Conservation (phyloP, 305 asterid genomes). For the Fraxinus paxiana region DNA sequence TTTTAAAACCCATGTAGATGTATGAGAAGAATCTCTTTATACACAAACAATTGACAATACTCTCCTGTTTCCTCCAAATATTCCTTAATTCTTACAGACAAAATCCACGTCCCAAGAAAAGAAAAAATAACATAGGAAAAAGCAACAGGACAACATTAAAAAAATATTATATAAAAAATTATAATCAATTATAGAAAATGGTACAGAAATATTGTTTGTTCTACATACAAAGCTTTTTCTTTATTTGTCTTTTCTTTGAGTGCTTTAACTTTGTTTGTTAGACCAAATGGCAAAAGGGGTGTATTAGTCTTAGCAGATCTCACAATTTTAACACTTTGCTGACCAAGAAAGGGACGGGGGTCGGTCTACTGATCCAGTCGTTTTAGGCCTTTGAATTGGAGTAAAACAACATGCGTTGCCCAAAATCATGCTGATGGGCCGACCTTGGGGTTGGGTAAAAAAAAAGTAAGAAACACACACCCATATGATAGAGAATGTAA, state of each 20-base stretch:
- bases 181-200: conserved; percentile 11
- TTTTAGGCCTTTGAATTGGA: conserved; percentile 26
- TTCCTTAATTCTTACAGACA: conserved; percentile 35
- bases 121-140: conserved; percentile 26
- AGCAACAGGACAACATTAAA: conserved; percentile 28
- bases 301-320: conserved; percentile 44
- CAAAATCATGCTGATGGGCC: conserved; percentile 36
- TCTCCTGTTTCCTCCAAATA: conserved; percentile 21
- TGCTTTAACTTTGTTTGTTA: conserved; percentile 55
- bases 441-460: conserved; percentile 38
- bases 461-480: conserved; percentile 23
- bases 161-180: conserved; percentile 19
- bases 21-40: conserved; percentile 22
- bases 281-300: conserved; percentile 48
- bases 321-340: conserved; percentile 34
- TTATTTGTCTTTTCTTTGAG: conserved; percentile 40
- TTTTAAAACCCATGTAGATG: conserved; percentile 12
- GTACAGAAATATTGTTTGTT: conserved; percentile 27
- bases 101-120: conserved; percentile 42
- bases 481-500: conserved; percentile 15
- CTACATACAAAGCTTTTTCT: conserved; percentile 50
- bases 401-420: conserved; percentile 48
- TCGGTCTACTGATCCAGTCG: conserved; percentile 42
- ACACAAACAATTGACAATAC: conserved; percentile 40
- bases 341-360: conserved; percentile 48